Conservation (phyloP, 2,329 filamentous ascomycete genomes). For the Lachnellula willkommii region DNA sequence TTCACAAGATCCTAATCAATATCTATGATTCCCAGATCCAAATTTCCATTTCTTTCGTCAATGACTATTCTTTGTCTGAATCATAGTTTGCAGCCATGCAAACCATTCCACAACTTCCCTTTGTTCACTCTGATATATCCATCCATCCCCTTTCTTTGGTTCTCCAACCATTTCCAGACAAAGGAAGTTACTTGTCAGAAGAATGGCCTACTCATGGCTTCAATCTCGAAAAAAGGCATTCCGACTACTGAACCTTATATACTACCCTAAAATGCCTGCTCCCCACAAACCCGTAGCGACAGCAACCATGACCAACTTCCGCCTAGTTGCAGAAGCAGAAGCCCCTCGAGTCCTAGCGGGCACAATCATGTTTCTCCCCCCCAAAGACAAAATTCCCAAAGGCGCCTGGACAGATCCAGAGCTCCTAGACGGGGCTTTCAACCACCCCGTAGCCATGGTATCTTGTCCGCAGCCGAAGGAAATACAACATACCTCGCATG, state of each 20-base stretch:
- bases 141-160: neutral
- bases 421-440: conserved; percentile 9
- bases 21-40: too few relatives aligned
- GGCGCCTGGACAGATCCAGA: neutral
- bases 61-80: neutral
- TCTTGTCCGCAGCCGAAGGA: conserved; percentile 1
- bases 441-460: conserved; percentile 14
- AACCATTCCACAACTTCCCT: neutral
- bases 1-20: too few relatives aligned
- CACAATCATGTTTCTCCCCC: conserved; percentile 20
- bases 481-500: neutral
- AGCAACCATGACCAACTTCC: neutral
- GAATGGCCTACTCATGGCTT: too few relatives aligned
- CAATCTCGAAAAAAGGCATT: too few relatives aligned
- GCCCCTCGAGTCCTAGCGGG: conserved; percentile 3
- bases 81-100: neutral
- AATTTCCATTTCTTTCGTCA: too few relatives aligned
- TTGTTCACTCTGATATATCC: neutral
- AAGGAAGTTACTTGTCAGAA: too few relatives aligned
- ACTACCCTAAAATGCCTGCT: neutral
- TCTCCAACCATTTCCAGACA: too few relatives aligned
- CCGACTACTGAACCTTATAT: neutral
- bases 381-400: conserved; percentile 2
- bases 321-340: conserved; percentile 2
- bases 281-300: neutral